Evolutionary conservation across 306 rosid genomes (phyloP).

Genomic region (Cicer yamashitae): DNA sequence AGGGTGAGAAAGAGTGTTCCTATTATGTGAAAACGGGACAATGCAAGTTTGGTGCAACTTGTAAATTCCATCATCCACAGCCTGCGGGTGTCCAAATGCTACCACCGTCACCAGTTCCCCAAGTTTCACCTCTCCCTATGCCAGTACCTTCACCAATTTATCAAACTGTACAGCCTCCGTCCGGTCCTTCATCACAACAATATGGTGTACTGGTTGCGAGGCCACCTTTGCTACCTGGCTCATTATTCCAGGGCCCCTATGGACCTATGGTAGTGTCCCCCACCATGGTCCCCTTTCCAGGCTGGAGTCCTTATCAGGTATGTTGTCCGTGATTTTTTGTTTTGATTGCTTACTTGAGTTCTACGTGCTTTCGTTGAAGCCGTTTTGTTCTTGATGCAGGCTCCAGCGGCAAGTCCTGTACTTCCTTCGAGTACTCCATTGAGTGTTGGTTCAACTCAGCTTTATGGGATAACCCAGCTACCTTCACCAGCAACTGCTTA

Average conservation of each 20-base stretch:
- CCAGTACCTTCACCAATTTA: constrained; percentile 63
- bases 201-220: constrained; percentile 83
- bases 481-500: constrained; percentile 64
- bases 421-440: constrained; percentile 72
- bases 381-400: constrained; percentile 59
- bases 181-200: constrained; percentile 78
- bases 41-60: constrained; percentile 90
- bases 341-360: constrained; percentile 40
- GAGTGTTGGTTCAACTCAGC: constrained; percentile 61
- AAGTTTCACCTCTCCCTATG: constrained; percentile 61
- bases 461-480: constrained; percentile 72
- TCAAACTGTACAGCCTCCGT: constrained; percentile 71
- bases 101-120: constrained; percentile 64
- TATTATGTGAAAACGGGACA: constrained; percentile 94
- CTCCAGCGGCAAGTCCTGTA: constrained; percentile 65
- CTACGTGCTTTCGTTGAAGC: constrained; percentile 43
- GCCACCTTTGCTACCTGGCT: constrained; percentile 78
- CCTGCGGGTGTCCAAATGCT: constrained; percentile 67
- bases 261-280: constrained; percentile 82
- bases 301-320: constrained; percentile 92
- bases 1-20: constrained; percentile 98
- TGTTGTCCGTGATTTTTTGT: constrained; percentile 47
- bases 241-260: constrained; percentile 77
- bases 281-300: constrained; percentile 71
- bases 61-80: constrained; percentile 97